Conservation (phyloP, 331 rosid genomes). For the Ulmus americana region DNA sequence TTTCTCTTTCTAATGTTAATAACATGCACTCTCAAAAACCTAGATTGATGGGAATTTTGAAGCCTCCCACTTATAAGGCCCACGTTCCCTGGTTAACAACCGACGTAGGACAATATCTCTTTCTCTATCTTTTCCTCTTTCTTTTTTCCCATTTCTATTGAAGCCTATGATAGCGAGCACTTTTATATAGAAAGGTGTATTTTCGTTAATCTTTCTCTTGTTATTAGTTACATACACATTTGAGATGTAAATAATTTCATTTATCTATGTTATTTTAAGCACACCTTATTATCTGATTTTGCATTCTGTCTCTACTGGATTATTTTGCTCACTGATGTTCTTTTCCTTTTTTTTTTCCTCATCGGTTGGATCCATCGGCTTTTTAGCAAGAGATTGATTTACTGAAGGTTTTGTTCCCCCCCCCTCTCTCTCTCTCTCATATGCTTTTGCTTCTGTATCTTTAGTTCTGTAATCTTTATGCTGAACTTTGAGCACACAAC, state of each 20-base stretch:
- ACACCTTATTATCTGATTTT: conserved; percentile 10
- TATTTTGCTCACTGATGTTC: conserved; percentile 35
- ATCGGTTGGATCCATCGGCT: conserved; percentile 34
- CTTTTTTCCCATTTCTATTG: background rate
- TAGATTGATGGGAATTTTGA: too few species aligned
- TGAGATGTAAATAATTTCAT: background rate
- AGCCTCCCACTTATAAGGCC: too few species aligned
- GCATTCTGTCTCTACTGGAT: conserved; percentile 19
- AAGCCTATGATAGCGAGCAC: background rate
- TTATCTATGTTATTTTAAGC: background rate
- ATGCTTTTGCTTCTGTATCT: conserved; percentile 15
- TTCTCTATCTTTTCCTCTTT: background rate
- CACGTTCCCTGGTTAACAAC: too few species aligned
- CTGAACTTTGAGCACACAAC: conserved; percentile 2
- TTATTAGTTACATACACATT: background rate
- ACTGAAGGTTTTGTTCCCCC: conserved; percentile 55
- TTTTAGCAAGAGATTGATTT: conserved; percentile 97
- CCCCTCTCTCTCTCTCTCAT: conserved; percentile 7
- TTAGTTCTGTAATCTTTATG: conserved; percentile 14
- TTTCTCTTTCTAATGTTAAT: too few species aligned
- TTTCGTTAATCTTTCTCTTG: background rate
- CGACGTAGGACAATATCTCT: too few species aligned
- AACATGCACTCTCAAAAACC: too few species aligned
- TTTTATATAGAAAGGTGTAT: background rate
- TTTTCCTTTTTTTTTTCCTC: conserved; percentile 27